Conservation (phyloP, 768 basidiomycete genomes). For the Chalciporus sphaerocephalus region DNA sequence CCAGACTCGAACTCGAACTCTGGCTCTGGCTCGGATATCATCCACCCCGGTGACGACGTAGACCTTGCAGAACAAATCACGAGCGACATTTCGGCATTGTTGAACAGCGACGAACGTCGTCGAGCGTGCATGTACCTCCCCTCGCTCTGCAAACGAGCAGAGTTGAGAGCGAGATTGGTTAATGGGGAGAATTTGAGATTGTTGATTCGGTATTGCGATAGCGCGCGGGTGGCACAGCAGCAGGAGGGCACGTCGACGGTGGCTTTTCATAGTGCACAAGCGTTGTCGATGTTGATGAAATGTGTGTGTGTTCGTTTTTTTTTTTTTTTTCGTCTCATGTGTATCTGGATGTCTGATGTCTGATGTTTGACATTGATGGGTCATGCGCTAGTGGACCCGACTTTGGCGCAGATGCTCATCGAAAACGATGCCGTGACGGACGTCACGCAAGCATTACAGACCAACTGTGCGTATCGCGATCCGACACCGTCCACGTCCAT, state of each 20-base stretch:
- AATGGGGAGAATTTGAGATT: conserved; percentile 14
- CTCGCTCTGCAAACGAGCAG: conserved; percentile 22
- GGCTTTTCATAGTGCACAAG: conserved; percentile 24
- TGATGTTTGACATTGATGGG: background rate
- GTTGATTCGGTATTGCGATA: conserved; percentile 20
- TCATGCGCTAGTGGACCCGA: conserved; percentile 9
- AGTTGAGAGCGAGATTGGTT: conserved; percentile 13
- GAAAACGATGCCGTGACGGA: conserved; percentile 15
- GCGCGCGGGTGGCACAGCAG: background rate
- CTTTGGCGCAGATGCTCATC: conserved; percentile 13
- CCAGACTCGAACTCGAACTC: conserved; percentile 1
- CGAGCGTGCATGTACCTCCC: conserved; percentile 29
- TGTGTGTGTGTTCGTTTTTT: conserved; percentile 14
- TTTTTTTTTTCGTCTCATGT: too few species aligned
- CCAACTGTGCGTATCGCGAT: conserved; percentile 10
- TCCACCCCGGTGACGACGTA: background rate
- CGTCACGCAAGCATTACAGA: conserved; percentile 13
- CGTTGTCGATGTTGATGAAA: conserved; percentile 24
- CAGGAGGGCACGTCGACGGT: conserved; percentile 18
- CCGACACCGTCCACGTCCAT: background rate
- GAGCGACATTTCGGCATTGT: conserved; percentile 13
- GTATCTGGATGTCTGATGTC: background rate
- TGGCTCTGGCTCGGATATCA: too few species aligned
- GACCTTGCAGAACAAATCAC: conserved; percentile 5
- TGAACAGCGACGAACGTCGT: conserved; percentile 8